These are phyloP conservation scores for Viridothelium virens DNA, from an alignment of 495 filamentous ascomycete species.

Conservation along the genomic window DNA sequence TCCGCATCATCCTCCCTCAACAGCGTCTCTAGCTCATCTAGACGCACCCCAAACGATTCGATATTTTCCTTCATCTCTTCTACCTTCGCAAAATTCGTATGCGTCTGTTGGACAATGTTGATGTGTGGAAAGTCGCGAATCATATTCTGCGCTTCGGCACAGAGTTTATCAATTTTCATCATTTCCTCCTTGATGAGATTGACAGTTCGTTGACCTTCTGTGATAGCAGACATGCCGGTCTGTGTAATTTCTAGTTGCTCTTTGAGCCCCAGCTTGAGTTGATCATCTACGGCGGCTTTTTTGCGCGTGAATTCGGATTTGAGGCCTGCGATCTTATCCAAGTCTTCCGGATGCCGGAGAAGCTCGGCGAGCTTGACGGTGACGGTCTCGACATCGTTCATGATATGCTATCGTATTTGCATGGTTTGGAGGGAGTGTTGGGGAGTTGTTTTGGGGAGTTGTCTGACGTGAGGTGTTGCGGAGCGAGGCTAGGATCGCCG, in stretches of 20 bases:
- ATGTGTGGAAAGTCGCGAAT: constrained; percentile 96
- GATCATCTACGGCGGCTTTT: constrained; percentile 81
- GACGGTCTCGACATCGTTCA: constrained; percentile 43
- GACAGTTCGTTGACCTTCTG: constrained; percentile 79
- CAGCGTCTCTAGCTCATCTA: constrained; percentile 65
- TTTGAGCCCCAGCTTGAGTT: constrained; percentile 75
- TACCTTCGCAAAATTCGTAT: constrained; percentile 87
- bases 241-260: constrained; percentile 91
- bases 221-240: constrained; percentile 75
- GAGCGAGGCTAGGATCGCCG: constrained; percentile 2
- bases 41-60: constrained; percentile 69
- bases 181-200: constrained; percentile 93
- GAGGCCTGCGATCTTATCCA: constrained; percentile 86
- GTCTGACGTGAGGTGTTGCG: constrained; percentile 1
- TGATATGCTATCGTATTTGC: constrained; percentile 25
- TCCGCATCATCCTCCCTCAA: constrained; percentile 76
- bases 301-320: constrained; percentile 92
- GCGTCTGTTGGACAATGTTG: constrained; percentile 84
- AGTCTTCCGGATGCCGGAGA: constrained; percentile 67
- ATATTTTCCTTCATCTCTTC: constrained; percentile 85
- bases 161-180: constrained; percentile 95
- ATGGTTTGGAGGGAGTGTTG: not conserved
- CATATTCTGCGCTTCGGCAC: constrained; percentile 90
- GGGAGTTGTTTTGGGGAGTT: not conserved
- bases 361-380: constrained; percentile 66